Base-by-base conservation (phyloP, 2,329 filamentous ascomycete genomes). In the Alternaria sp. region DNA sequence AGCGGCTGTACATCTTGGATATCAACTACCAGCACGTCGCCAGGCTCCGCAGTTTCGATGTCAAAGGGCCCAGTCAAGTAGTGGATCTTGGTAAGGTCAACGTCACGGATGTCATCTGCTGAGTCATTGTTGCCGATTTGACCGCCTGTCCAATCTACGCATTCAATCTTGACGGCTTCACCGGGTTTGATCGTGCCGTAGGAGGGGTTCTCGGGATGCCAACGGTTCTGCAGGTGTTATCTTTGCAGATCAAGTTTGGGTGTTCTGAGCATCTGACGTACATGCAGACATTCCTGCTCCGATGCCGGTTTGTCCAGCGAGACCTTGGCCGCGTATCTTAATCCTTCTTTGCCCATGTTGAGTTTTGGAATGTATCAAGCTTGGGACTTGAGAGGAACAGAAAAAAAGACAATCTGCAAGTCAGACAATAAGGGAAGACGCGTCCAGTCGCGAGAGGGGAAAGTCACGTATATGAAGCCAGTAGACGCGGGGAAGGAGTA, bases 1-100 rank as follows among this genome's bases (percentile, higher is more conserved):
- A 97, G 89, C 0, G 94, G 94, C 81, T 97, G 93, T 0, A 97
- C 92, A 74, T 97, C 94, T 79, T 95, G 93, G 68, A 97, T 97
- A 78, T 97, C 93, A 8, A 97, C 91, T 0, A 96, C 82, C 0
- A 97, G 85, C 1, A 97, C 84, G 75, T 97, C 94, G 0, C 94
- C 94, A 0, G 93, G 93, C 78, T 94, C 88, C 1, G 93, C 93
- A 1, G 88, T 90, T 75, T 94, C 91, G 60, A 97, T 87, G 57
- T 97, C 91, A 69, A 97, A 97, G 0, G 94, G 94, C 0, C 94
- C 94, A 0, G 91, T 94, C 6, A 97, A 87, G 77, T 97, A 97
- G 80, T 97, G 94, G 50, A 96, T 87, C 61, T 88, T 86, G 21
- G 92, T 96, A 4, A 97, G 84, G 75, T 97, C 93, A 55, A 96